phyloP scores from a whole-genome alignment of 1,284 basidiomycete genomes.

The Trametes hirsuta region DNA sequence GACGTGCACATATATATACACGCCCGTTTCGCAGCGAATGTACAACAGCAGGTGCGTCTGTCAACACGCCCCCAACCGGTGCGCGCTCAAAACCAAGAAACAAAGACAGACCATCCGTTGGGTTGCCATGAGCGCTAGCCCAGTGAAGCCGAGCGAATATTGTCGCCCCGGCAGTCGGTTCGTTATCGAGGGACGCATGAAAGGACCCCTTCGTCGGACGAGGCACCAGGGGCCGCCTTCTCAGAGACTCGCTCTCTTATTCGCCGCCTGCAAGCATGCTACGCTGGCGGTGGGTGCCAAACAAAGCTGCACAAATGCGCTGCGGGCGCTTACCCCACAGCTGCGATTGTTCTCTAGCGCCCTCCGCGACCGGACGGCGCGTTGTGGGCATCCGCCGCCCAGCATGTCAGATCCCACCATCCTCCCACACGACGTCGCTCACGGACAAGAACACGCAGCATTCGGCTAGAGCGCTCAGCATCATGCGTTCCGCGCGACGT shows the following conservation, averaged over 20 bases:
- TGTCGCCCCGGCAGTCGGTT: no score
- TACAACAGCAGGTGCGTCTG: no score
- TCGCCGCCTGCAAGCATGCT: slow-evolving; percentile 6
- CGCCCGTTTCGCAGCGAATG: no score
- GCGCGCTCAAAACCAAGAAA: no score
- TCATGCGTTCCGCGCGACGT: not conserved
- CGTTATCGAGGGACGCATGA: no score
- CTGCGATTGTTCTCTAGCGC: slow-evolving; percentile 1
- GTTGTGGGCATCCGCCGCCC: not conserved
- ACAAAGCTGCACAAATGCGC: not conserved
- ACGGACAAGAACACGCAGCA: not conserved
- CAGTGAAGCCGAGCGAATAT: not conserved
- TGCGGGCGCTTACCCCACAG: slow-evolving; percentile 4
- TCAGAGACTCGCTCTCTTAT: not conserved
- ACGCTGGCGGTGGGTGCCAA: not conserved
- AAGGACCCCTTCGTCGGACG: not conserved
- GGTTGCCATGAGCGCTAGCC: not conserved
- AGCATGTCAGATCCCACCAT: slow-evolving; percentile 4
- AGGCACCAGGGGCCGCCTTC: not conserved
- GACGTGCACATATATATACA: no score
- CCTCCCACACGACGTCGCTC: not conserved
- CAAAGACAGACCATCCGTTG: not conserved
- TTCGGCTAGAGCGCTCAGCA: not conserved
- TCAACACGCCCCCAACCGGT: no score
- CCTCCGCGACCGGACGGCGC: not conserved